A percentile compares a stretch with the other conserved stretches of the same genome.
phyloP scores from a whole-genome alignment of 805 yeast species.

The Starmerella asiatica region DNA sequence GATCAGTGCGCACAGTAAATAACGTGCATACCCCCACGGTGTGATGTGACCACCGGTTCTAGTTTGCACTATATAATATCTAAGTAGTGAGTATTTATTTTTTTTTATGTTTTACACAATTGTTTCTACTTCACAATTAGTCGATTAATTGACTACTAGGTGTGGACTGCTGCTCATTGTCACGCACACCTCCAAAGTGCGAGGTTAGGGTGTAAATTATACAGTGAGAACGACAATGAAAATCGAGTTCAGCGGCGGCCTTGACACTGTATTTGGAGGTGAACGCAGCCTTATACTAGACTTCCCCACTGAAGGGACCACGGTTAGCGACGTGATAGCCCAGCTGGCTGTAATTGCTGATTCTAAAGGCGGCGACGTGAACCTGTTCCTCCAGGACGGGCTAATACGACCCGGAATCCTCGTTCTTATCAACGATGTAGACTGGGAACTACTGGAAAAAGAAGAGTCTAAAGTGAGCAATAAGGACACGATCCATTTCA shows the following conservation, averaged over 20 bases:
- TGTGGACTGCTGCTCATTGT: no score
- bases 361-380: conserved; percentile 33
- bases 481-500: conserved; percentile 71
- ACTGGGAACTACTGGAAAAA: conserved; percentile 92
- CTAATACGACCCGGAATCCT: conserved; percentile 83
- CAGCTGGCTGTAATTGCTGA: conserved; percentile 7
- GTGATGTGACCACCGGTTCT: neutral
- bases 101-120: neutral
- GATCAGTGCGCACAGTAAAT: neutral
- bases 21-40: neutral
- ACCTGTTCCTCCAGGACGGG: conserved; percentile 69
- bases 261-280: conserved; percentile 62
- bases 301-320: conserved; percentile 30
- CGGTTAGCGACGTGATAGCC: conserved; percentile 38
- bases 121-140: no score
- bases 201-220: no score
- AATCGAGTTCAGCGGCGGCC: conserved; percentile 49
- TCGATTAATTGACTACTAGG: no score
- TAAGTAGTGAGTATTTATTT: neutral
- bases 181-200: no score
- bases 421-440: conserved; percentile 84
- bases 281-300: conserved; percentile 40
- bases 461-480: conserved; percentile 63
- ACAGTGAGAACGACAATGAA: no score
- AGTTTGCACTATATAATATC: neutral